Percentiles rank a stretch among this genome's conserved stretches.
phyloP scores from a whole-genome alignment of 805 yeast species.

The Maudiozyma turicensis region DNA sequence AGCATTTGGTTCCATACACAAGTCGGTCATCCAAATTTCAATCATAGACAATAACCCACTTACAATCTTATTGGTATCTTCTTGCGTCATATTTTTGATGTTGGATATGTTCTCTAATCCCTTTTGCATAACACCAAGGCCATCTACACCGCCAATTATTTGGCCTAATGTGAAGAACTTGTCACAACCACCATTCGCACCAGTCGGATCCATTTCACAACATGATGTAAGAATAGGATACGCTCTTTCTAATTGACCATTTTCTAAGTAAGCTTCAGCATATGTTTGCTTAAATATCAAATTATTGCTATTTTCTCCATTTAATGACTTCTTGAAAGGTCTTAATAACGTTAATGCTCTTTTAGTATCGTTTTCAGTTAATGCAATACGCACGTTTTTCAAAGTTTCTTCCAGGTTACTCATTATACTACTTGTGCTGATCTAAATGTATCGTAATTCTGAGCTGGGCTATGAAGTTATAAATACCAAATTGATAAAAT shows the following conservation, averaged over 20 bases:
- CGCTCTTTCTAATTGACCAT: constrained; percentile 71
- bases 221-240: constrained; percentile 50
- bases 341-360: constrained; percentile 31
- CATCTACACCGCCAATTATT: constrained; percentile 73
- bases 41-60: constrained; percentile 77
- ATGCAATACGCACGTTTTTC: constrained; percentile 16
- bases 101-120: constrained; percentile 42
- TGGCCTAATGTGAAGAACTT: constrained; percentile 89
- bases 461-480: too few species aligned
- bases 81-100: constrained; percentile 23
- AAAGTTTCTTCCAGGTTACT: constrained; percentile 10
- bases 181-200: constrained; percentile 52
- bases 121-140: constrained; percentile 48
- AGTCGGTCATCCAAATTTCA: constrained; percentile 96
- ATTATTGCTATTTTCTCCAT: constrained; percentile 24
- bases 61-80: constrained; percentile 49
- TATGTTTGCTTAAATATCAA: constrained; percentile 43
- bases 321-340: constrained; percentile 24
- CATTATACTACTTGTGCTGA: constrained; percentile 6
- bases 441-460: too few species aligned
- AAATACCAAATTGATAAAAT: too few species aligned
- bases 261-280: constrained; percentile 75
- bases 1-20: constrained; percentile 89
- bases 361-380: constrained; percentile 21
- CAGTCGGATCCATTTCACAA: constrained; percentile 62